Evolutionary conservation across 2,329 filamentous ascomycete species (phyloP).

Genomic region (Curvularia sp.): DNA sequence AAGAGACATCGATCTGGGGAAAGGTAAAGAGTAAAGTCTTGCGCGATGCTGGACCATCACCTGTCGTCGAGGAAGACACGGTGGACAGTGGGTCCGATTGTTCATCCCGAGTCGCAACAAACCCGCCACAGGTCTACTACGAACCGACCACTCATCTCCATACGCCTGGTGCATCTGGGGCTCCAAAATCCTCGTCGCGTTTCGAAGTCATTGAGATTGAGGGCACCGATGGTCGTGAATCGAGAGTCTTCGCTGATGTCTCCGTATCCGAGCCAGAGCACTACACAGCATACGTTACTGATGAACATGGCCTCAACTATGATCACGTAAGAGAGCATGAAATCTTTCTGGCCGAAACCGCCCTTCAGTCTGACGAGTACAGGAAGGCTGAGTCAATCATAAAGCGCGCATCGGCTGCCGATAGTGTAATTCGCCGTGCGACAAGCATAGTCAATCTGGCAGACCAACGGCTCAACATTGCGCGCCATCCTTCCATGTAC

Average conservation of each 20-base stretch:
- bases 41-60: background rate
- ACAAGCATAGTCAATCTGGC: conserved; percentile 2
- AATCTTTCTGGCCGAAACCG: background rate
- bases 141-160: background rate
- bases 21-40: conserved; percentile 5
- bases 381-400: conserved; percentile 7
- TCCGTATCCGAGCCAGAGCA: background rate
- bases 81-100: too few relatives aligned
- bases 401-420: conserved; percentile 5
- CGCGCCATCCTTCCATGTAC: conserved; percentile 8
- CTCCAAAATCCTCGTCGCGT: background rate
- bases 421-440: conserved; percentile 2
- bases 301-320: background rate
- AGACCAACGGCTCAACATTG: conserved; percentile 8
- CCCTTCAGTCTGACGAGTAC: conserved; percentile 3
- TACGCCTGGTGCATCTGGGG: background rate
- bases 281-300: background rate
- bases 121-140: background rate
- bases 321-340: background rate
- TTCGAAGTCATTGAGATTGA: background rate
- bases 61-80: background rate
- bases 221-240: background rate
- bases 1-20: conserved; percentile 9
- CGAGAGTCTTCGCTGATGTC: conserved; percentile 12
- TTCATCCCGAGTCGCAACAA: background rate